Evolutionary conservation across 73 alveolate genomes (phyloP).

Genomic region (Paramecium primaurelia): DNA sequence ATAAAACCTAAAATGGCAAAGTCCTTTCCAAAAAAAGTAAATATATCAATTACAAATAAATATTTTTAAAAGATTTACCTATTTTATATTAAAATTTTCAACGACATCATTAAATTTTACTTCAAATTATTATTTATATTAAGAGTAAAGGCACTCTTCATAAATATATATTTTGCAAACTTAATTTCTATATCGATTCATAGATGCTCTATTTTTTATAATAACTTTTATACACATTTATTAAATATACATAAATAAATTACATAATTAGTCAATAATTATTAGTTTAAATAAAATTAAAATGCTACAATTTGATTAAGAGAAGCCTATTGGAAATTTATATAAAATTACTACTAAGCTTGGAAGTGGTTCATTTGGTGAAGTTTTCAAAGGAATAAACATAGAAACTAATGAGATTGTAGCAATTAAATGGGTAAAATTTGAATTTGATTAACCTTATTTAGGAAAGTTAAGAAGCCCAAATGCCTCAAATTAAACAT

Average conservation of each 20-base stretch:
- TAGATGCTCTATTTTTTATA: neutral
- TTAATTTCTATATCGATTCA: too few species aligned
- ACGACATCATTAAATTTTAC: too few species aligned
- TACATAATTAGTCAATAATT: neutral
- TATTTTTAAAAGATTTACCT: too few species aligned
- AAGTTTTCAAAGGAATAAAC: constrained; percentile 11
- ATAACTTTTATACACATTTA: neutral
- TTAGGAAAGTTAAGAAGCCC: constrained; percentile 39
- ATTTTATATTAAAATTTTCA: too few species aligned
- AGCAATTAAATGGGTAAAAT: constrained; percentile 25
- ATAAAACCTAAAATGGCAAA: too few species aligned
- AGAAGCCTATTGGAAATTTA: neutral
- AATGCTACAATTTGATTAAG: constrained; percentile 22
- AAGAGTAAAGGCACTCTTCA: too few species aligned
- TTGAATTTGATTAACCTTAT: neutral
- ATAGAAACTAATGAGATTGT: neutral
- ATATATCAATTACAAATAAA: too few species aligned
- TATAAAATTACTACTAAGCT: neutral
- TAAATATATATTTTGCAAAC: too few species aligned
- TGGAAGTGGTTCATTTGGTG: constrained; percentile 49
- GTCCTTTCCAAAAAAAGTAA: too few species aligned
- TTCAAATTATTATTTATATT: too few species aligned
- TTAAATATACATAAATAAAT: neutral
- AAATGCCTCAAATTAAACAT: constrained; percentile 30
- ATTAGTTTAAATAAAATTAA: neutral